Evolutionary conservation across 805 yeast genomes (phyloP), one percentile per base, ranked within the genome.

Genomic region (Zygoascus tannicola): DNA sequence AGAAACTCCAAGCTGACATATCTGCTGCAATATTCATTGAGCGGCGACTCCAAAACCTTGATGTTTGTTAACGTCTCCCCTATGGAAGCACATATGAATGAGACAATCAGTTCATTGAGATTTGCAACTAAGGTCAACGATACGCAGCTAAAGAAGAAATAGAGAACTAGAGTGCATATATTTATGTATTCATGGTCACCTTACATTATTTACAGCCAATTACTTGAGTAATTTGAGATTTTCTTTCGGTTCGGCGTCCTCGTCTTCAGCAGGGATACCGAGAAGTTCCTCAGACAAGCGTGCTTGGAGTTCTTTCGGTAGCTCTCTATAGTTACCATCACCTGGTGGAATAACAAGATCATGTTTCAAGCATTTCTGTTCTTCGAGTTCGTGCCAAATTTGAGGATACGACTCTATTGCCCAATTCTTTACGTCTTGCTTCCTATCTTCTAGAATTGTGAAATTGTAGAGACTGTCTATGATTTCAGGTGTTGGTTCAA

Each of bases 11-110:
- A 79, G 63, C 60, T 90, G 56, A 90, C 98, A 0, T 85, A 85
- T 57, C 66, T 88, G 12, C 67, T 90, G 46, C 92, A 87, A 55
- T 78, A 84, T 56, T 86, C 96, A 14, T 68, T 90, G 21, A 78
- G 82, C 4, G 96, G 95, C 0, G 74, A 76, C 44, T 84, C 95
- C 2, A 92, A 90, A 62, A 86, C 96, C 0, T 68, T 90, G 47
- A 87, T 90, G 95, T 82, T 90, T 69, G 96, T 87, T 14, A 88
- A 86, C 54, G 71, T 88, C 0, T 82, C 95, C 1, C 87, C 95
- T 2, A 64, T 73, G 40, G 59, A 58, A 8, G 63, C 63, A 14
- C 83, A 85, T 58, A 68, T 79, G 34, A 75, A 70, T 51, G 98
- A 92, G 58, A 82, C 95, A 1, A 53, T 88, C 26, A 86, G 85